Conservation (phyloP, 345 rosid genomes). For the Litchi chinensis region DNA sequence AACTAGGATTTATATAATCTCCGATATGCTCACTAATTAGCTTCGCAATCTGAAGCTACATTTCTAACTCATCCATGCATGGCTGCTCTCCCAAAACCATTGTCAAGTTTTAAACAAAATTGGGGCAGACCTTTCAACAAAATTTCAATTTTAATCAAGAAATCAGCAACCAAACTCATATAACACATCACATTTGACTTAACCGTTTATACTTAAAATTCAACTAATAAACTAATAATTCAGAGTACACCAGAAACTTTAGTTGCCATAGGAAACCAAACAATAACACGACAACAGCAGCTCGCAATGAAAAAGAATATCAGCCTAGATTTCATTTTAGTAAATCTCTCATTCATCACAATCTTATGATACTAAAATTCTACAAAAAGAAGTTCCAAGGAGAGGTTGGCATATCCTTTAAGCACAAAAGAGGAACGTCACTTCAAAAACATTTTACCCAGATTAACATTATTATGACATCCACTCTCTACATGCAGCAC, state of each 20-base stretch:
- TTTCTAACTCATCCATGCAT: background rate
- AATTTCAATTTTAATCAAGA: background rate
- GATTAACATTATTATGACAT: slow-evolving; percentile 16
- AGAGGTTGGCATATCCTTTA: slow-evolving; percentile 18
- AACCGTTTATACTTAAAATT: no score
- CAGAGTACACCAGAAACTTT: background rate
- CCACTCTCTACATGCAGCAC: slow-evolving; percentile 15
- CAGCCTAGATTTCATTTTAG: slow-evolving; percentile 2
- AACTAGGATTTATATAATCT: no score
- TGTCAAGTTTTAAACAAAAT: background rate
- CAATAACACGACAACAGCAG: background rate
- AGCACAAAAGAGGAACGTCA: slow-evolving; percentile 3
- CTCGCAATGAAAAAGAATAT: background rate
- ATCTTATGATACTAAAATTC: background rate
- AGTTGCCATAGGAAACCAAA: slow-evolving; percentile 3
- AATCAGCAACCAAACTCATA: background rate
- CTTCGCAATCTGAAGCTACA: no score
- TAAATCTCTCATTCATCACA: background rate
- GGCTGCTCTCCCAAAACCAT: background rate
- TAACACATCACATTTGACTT: no score
- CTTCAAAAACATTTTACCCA: slow-evolving; percentile 6
- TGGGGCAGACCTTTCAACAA: background rate
- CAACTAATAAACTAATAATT: no score
- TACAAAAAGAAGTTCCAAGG: slow-evolving; percentile 13
- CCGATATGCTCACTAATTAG: no score